A percentile compares a stretch with the other conserved stretches of the same genome.
Evolutionary conservation across 2,329 filamentous ascomycete genomes (phyloP).

Genomic region (Lachnellula hyalina): DNA sequence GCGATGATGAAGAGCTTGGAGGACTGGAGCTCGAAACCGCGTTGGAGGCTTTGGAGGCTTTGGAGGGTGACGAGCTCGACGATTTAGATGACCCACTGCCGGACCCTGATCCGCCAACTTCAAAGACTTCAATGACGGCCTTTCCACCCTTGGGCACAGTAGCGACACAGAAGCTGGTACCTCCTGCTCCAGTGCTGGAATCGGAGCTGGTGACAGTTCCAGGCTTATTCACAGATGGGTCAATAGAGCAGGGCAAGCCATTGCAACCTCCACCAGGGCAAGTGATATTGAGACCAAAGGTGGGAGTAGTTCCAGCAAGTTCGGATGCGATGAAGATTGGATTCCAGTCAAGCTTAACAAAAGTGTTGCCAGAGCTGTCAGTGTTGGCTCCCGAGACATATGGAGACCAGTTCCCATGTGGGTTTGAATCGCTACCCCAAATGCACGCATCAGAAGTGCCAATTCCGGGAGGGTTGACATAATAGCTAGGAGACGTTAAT

Average conservation of each 20-base stretch:
- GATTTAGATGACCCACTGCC: slow-evolving; percentile 10
- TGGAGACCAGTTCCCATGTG: slow-evolving; percentile 70
- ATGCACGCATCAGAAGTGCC: slow-evolving; percentile 56
- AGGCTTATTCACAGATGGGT: slow-evolving; percentile 50
- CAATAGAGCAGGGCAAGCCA: slow-evolving; percentile 69
- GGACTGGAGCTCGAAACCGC: slow-evolving; percentile 23
- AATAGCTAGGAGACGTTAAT: slow-evolving; percentile 49
- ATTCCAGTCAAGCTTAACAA: slow-evolving; percentile 72
- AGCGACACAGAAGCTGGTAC: slow-evolving; percentile 68
- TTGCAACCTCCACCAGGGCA: slow-evolving; percentile 63
- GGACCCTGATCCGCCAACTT: slow-evolving; percentile 26
- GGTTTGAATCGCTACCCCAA: slow-evolving; percentile 60
- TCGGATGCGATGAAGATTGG: slow-evolving; percentile 59
- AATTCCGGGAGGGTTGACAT: slow-evolving; percentile 71
- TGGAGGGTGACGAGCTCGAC: slow-evolving; percentile 11
- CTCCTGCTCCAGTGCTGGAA: slow-evolving; percentile 57
- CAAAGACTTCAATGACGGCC: slow-evolving; percentile 62
- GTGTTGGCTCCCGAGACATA: slow-evolving; percentile 75
- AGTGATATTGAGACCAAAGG: slow-evolving; percentile 64
- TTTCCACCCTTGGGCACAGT: slow-evolving; percentile 62
- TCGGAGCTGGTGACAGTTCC: slow-evolving; percentile 55
- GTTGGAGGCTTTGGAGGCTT: slow-evolving; percentile 24
- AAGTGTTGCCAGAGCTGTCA: slow-evolving; percentile 58
- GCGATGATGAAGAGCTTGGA: slow-evolving; percentile 21
- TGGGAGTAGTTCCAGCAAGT: slow-evolving; percentile 53